Percentiles rank a stretch among this genome's conserved stretches.
phyloP scores from a whole-genome alignment of 495 filamentous ascomycete species.

The Cenococcum geophilum region DNA sequence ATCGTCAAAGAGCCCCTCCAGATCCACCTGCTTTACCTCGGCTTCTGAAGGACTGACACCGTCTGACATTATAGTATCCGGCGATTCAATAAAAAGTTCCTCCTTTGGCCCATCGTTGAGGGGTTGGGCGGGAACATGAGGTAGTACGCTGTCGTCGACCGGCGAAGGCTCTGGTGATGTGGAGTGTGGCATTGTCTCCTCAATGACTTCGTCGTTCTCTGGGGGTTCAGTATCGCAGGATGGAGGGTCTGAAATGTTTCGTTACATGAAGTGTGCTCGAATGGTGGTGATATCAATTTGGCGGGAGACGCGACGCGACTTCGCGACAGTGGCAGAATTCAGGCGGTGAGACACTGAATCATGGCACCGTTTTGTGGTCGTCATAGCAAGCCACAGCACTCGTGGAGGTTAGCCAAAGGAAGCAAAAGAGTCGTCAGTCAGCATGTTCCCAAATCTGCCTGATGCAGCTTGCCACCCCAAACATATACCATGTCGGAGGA shows the following conservation, averaged over 20 bases:
- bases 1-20: conserved; percentile 77
- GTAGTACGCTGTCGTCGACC: conserved; percentile 12
- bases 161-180: conserved; percentile 13
- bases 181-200: conserved; percentile 31
- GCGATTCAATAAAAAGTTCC: conserved; percentile 4
- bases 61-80: conserved; percentile 22
- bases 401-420: too few species aligned
- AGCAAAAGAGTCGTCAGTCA: too few species aligned
- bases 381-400: not conserved
- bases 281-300: not conserved
- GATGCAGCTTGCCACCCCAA: not conserved
- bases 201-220: not conserved
- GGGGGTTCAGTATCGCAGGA: not conserved
- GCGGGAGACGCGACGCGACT: not conserved
- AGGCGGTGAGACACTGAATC: not conserved
- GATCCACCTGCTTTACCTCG: conserved; percentile 49
- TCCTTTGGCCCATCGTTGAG: conserved; percentile 12
- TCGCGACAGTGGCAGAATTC: not conserved
- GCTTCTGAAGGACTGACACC: conserved; percentile 15
- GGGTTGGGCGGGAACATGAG: conserved; percentile 8
- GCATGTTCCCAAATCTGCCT: too few species aligned
- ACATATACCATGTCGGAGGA: conserved; percentile 11
- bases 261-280: not conserved
- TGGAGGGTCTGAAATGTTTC: too few species aligned
- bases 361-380: not conserved